These are phyloP conservation scores for Vishniacozyma victoriae DNA, from an alignment of 768 basidiomycete species.

Conservation along the genomic window DNA sequence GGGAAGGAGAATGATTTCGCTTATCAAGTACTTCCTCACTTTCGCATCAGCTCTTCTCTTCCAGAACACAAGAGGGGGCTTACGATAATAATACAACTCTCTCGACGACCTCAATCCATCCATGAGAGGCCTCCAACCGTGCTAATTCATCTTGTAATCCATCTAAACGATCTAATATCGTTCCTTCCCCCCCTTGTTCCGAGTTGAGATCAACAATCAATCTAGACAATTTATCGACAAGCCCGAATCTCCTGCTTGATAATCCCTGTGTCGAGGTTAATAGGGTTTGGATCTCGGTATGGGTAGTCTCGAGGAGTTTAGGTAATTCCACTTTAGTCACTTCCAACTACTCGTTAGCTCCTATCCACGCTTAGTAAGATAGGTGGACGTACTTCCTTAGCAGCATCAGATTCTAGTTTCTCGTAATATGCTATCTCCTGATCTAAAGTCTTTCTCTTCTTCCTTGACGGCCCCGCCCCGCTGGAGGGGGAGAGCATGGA, in stretches of 20 bases:
- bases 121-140: slow-evolving; percentile 67
- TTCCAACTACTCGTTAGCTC: slow-evolving; percentile 34
- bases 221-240: slow-evolving; percentile 70
- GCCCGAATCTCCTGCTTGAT: slow-evolving; percentile 66
- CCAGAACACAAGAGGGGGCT: not conserved
- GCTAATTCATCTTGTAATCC: slow-evolving; percentile 67
- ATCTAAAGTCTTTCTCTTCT: slow-evolving; percentile 15
- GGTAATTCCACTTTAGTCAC: slow-evolving; percentile 35
- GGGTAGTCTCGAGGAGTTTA: slow-evolving; percentile 53
- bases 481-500: not conserved
- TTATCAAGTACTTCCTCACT: slow-evolving; percentile 53
- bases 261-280: slow-evolving; percentile 65
- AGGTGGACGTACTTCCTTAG: slow-evolving; percentile 22
- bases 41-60: slow-evolving; percentile 52
- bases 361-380: too few relatives aligned
- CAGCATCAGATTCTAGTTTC: slow-evolving; percentile 14
- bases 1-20: slow-evolving; percentile 47
- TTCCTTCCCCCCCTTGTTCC: slow-evolving; percentile 39
- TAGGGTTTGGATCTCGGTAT: slow-evolving; percentile 52
- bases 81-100: slow-evolving; percentile 59
- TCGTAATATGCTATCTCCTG: slow-evolving; percentile 40
- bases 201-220: slow-evolving; percentile 60
- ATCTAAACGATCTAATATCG: slow-evolving; percentile 76
- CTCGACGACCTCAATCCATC: slow-evolving; percentile 70
- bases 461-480: slow-evolving; percentile 4